phyloP scores from a whole-genome alignment of 228 moss, liverwort and hornwort species.

The Sphagnum fallax region DNA sequence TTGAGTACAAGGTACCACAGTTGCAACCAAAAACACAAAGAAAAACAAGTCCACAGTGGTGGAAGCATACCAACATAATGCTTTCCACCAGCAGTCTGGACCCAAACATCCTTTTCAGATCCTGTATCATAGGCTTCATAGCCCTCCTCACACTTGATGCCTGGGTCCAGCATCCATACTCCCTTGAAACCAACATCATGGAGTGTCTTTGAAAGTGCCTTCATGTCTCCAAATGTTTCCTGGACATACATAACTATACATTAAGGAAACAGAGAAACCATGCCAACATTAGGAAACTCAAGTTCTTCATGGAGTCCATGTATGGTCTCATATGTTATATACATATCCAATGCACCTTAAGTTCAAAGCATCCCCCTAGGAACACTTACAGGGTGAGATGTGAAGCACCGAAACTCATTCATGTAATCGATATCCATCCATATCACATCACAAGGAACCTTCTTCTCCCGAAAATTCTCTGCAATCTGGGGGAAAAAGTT shows the following conservation, averaged over 20 bases:
- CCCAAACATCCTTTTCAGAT: conserved; percentile 54
- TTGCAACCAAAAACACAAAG: not conserved
- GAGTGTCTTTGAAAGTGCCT: conserved; percentile 44
- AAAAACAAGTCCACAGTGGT: not conserved
- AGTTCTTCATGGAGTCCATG: too few species aligned
- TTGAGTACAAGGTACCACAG: too few species aligned
- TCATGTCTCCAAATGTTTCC: conserved; percentile 58
- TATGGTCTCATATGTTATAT: too few species aligned
- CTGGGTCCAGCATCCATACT: conserved; percentile 97
- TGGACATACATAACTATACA: conserved; percentile 11
- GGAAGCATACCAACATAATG: conserved; percentile 48
- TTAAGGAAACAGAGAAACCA: too few species aligned
- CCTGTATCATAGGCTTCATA: conserved; percentile 68
- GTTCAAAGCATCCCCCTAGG: not conserved
- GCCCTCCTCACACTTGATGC: conserved; percentile 73
- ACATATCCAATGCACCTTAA: too few species aligned
- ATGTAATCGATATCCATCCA: conserved; percentile 99
- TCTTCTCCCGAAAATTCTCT: conserved; percentile 64
- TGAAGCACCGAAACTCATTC: conserved; percentile 79
- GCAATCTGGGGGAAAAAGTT: conserved; percentile 38
- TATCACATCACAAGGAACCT: conserved; percentile 84
- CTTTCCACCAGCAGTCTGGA: conserved; percentile 46
- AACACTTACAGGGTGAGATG: conserved; percentile 47
- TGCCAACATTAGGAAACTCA: too few species aligned
- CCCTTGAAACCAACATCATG: conserved; percentile 72